phyloP scores from a whole-genome alignment of 164 flowering plant genomes.

The Kingdonia uniflora region DNA sequence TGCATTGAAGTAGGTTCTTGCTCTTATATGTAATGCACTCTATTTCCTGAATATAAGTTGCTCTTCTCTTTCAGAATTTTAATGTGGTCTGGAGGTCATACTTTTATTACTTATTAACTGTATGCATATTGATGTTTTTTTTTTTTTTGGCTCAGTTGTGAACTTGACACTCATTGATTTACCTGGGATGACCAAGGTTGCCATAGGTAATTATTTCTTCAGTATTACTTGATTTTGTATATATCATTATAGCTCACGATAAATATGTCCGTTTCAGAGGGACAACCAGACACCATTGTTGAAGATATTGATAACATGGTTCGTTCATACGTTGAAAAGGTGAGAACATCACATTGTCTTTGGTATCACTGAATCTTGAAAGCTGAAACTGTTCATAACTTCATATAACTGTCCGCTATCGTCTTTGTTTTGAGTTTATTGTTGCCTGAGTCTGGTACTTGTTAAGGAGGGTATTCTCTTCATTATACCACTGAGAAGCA shows the following conservation, averaged over 20 bases:
- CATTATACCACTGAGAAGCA: too few relatives aligned
- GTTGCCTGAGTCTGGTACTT: too few relatives aligned
- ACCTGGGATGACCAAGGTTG: conserved; percentile 90
- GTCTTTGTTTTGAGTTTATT: not conserved
- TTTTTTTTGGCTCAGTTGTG: conserved; percentile 45
- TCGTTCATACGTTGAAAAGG: conserved; percentile 76
- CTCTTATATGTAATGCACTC: too few relatives aligned
- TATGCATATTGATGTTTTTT: not conserved
- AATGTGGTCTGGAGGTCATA: not conserved
- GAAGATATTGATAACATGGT: conserved; percentile 84
- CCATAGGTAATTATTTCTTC: conserved; percentile 40
- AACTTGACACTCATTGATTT: conserved; percentile 82
- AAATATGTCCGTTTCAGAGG: conserved; percentile 38
- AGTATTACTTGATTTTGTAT: not conserved
- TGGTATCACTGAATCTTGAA: not conserved
- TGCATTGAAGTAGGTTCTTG: too few relatives aligned
- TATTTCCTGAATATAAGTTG: too few relatives aligned
- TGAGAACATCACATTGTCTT: conserved; percentile 10
- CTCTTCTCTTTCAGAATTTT: too few relatives aligned
- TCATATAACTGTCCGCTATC: not conserved
- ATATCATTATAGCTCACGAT: not conserved
- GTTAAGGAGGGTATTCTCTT: too few relatives aligned
- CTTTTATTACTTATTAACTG: not conserved
- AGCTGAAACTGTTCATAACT: conserved; percentile 1
- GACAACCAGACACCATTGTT: conserved; percentile 71